A percentile compares a stretch with the other conserved stretches of the same genome.
These are phyloP conservation scores for Tetrapisispora iriomotensis DNA, from an alignment of 805 yeast species.

Conservation along the genomic window DNA sequence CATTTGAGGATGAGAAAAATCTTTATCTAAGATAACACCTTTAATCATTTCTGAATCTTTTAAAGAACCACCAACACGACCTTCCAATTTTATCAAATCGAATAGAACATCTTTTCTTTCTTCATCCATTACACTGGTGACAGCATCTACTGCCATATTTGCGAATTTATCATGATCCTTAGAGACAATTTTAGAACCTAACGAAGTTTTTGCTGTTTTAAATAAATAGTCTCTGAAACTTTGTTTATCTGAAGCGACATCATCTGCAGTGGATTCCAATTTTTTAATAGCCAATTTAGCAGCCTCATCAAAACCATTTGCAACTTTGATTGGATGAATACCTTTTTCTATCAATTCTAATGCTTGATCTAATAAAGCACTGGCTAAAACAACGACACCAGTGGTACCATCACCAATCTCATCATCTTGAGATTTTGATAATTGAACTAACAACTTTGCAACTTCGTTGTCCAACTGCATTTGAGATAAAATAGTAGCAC, in stretches of 20 bases:
- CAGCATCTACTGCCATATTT: slow-evolving; percentile 94
- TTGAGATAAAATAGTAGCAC: slow-evolving; percentile 91
- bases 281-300: slow-evolving; percentile 79
- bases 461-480: slow-evolving; percentile 95
- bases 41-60: slow-evolving; percentile 75
- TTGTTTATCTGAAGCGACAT: slow-evolving; percentile 32
- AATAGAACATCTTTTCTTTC: slow-evolving; percentile 93
- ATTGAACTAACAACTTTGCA: slow-evolving; percentile 89
- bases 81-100: slow-evolving; percentile 90
- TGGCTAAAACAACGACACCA: slow-evolving; percentile 94
- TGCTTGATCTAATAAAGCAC: slow-evolving; percentile 91
- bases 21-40: slow-evolving; percentile 93
- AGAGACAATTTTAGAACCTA: slow-evolving; percentile 92
- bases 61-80: slow-evolving; percentile 89
- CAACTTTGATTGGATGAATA: slow-evolving; percentile 92
- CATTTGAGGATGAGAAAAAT: slow-evolving; percentile 98
- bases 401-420: slow-evolving; percentile 99
- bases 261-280: slow-evolving; percentile 68
- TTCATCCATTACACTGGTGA: slow-evolving; percentile 81
- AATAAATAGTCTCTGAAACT: slow-evolving; percentile 44
- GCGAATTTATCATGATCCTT: slow-evolving; percentile 92
- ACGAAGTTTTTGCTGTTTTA: slow-evolving; percentile 87
- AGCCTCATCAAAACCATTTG: slow-evolving; percentile 96
- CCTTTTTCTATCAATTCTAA: slow-evolving; percentile 90
- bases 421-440: slow-evolving; percentile 91